phyloP scores from a whole-genome alignment of 164 flowering plant species.

The Protea cynaroides region DNA sequence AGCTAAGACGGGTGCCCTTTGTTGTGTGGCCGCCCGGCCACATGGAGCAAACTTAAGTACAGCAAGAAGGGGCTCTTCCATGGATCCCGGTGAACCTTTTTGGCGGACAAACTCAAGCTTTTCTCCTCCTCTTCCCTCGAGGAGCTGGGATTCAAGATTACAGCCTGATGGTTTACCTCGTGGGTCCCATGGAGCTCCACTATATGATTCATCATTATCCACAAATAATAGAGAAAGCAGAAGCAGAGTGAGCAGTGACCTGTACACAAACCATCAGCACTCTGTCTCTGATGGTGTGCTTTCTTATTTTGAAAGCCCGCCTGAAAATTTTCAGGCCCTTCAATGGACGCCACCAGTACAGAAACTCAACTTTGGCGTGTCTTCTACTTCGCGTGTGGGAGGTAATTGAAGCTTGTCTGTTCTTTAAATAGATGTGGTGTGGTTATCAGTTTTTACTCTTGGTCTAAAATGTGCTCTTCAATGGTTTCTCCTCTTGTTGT shows the following conservation, averaged over 20 bases:
- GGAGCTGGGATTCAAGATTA: conserved; percentile 39
- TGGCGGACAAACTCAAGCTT: conserved; percentile 42
- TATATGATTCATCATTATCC: conserved; percentile 28
- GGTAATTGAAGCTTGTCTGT: conserved; percentile 18
- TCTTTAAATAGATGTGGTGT: not conserved
- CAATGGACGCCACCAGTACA: conserved; percentile 35
- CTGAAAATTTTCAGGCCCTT: conserved; percentile 24
- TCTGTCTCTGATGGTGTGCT: conserved; percentile 45
- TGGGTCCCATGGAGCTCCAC: conserved; percentile 19
- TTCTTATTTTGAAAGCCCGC: conserved; percentile 37
- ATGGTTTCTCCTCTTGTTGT: not conserved
- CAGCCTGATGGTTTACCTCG: conserved; percentile 28
- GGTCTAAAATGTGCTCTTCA: not conserved
- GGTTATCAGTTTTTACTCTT: not conserved
- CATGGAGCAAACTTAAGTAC: conserved; percentile 30
- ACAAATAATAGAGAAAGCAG: conserved; percentile 32
- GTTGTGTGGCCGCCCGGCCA: conserved; percentile 55
- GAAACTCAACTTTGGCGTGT: conserved; percentile 19
- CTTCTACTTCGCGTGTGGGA: conserved; percentile 20
- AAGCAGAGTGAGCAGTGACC: conserved; percentile 32
- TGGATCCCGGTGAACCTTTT: conserved; percentile 28
- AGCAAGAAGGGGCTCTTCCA: conserved; percentile 19
- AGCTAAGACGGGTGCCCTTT: conserved; percentile 50
- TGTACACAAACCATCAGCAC: conserved; percentile 34
- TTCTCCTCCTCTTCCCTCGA: conserved; percentile 39